Conservation (phyloP, 2,329 filamentous ascomycete species). For the Sclerotinia glacialis region DNA sequence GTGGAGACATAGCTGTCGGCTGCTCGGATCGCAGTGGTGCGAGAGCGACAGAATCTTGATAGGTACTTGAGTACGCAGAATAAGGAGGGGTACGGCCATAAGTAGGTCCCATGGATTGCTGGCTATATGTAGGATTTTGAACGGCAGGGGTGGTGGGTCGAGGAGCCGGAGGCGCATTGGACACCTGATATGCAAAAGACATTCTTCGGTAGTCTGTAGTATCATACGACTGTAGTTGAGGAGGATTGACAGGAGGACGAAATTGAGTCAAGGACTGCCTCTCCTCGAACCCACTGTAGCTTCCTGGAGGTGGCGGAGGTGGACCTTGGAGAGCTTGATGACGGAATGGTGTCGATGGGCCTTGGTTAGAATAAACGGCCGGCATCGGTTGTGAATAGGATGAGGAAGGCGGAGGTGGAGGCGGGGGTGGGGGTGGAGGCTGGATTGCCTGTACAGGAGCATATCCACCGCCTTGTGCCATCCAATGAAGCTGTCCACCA, state of each 20-base stretch:
- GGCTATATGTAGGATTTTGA: constrained; percentile 8
- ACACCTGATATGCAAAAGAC: constrained; percentile 19
- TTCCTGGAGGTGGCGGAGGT: constrained; percentile 25
- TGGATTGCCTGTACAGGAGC: not conserved
- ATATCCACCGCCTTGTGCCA: constrained; percentile 14
- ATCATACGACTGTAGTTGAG: constrained; percentile 28
- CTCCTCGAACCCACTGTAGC: not conserved
- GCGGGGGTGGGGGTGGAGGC: constrained; percentile 3
- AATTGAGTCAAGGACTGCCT: constrained; percentile 19
- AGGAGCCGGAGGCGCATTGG: constrained; percentile 6
- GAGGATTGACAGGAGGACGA: constrained; percentile 20
- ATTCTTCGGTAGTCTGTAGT: constrained; percentile 28
- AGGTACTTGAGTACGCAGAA: not conserved
- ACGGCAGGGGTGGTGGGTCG: constrained; percentile 5
- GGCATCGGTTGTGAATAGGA: constrained; percentile 20
- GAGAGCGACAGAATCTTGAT: constrained; percentile 23
- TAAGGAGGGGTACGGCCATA: constrained; percentile 14
- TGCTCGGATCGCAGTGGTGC: constrained; percentile 26
- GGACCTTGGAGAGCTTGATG: constrained; percentile 24
- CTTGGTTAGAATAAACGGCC: constrained; percentile 2
- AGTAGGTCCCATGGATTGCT: constrained; percentile 5
- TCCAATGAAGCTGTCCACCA: constrained; percentile 39
- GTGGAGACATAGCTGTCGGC: constrained; percentile 30
- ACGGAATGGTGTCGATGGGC: constrained; percentile 7
- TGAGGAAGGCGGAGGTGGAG: constrained; percentile 10